Base-by-base conservation (phyloP, 2,329 filamentous ascomycete species). In the Ophiostoma quercus region DNA sequence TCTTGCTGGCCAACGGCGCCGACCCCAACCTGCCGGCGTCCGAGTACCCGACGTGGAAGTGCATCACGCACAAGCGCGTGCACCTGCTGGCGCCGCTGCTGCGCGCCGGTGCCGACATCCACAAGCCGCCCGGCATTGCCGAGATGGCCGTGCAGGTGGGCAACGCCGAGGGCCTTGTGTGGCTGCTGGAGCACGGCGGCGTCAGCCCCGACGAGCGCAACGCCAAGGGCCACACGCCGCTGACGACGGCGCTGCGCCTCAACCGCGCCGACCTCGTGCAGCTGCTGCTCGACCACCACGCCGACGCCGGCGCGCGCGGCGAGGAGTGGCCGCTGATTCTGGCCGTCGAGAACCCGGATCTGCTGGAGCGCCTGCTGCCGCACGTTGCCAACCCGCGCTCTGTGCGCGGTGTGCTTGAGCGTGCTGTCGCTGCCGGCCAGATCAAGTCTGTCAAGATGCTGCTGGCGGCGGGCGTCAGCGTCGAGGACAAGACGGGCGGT, bases 401-500 rank as follows among this genome's bases (percentile, higher is more conserved):
- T 12, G 74, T 77, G 37, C 71, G 74, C n/a, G 75, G 76, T 66
- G 76, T 76, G 12, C 71, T 77, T 11, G 75, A 76, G 71, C 73
- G 72, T 6, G 77, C 79, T 11, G 76, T 76, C 41, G 76, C 72
- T 1, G 88, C 88, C 22, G 84, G 89, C 76, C 83, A 90, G 77
- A 82, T 91, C 16, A 87, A 90, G 71, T 88, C 85, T 47, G 82
- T 91, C 77, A 89, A 89, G 78, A 78, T 90, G 65, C 82, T 91
- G 43, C 80, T 91, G 19, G 82, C 80, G 19, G 87, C 88, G 0
- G 89, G 89, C 16, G 85, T 90, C 22, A 88, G 83, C 57, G 87
- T 90, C 69, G 88, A 91, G 76, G 89, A 90, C 78, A 88, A 88
- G 79, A 91, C 89, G 75, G 88, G 88, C 25, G 89, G 89, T 68